Evolutionary conservation across 768 basidiomycete species (phyloP), one percentile per base, ranked within the genome.

Genomic region (Hortiboletus campestris): DNA sequence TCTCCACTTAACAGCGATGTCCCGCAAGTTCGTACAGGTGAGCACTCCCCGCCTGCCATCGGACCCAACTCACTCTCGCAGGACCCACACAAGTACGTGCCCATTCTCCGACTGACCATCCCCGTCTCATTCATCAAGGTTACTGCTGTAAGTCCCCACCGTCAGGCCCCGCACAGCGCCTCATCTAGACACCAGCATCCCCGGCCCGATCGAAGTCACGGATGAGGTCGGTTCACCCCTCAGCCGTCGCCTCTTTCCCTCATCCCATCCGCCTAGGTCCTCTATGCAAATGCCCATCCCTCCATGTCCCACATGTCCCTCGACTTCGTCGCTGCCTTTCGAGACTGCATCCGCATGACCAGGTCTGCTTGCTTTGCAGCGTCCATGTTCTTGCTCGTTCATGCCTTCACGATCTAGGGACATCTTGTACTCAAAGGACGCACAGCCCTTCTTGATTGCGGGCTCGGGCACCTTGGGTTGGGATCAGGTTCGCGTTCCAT

Each of bases 381-480:
- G 0, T 36, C 53, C 57, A 28, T 45, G 35, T 51, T 38, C 39
- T 35, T 53, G 31, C 49, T 7, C n/a, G 1, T 25, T 60, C 36
- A 56, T 14, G 2, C 12, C 43, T 8, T 13, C 12, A 2, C 11
- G 2, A 2, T 49, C 40, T 59, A 88, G 90, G 58, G 76, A 90
- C 51, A 85, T 98, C 8, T 73, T 98, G 20, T 86, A 84, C 67
- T 88, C 96, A 31, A 80, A 84, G 51, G 75, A 78, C 22, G 90
- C 81, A 0, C 97, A 98, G 67, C 92, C 94, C 0, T 94, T 99
- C 79, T 74, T 99, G 64, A 89, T 98, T 58, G 86, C 94, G 28
- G 97, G 97, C 2, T 91, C 88, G 51, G 97, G 97, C 16, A 98
- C 97, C 2, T 79, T 99, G 34, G 97, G 97, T 29, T 98, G 95